Conservation (phyloP, 2,329 filamentous ascomycete genomes). For the Tetracladium maxilliforme region DNA sequence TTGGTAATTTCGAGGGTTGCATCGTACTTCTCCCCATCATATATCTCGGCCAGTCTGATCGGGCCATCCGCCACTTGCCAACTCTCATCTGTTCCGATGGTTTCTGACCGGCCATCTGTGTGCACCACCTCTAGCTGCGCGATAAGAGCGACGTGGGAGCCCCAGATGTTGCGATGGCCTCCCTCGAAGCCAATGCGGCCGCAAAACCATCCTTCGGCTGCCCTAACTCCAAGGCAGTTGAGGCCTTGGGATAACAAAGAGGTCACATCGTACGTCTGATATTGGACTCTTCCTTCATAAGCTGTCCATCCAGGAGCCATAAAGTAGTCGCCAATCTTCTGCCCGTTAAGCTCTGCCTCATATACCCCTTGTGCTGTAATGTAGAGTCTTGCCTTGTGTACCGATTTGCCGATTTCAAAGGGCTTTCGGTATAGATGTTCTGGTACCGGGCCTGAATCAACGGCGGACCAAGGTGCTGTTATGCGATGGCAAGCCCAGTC, state of each 20-base stretch:
- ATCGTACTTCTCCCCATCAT: constrained; percentile 28
- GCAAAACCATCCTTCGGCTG: constrained; percentile 5
- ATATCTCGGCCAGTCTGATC: constrained; percentile 20
- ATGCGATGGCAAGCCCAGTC: constrained; percentile 7
- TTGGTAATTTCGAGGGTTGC: constrained; percentile 5
- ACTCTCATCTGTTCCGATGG: constrained; percentile 18
- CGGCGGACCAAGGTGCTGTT: no score
- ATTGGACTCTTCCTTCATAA: constrained; percentile 3
- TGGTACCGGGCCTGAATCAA: no score
- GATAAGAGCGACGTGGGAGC: constrained; percentile 16
- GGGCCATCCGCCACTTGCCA: constrained; percentile 14
- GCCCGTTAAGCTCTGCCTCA: constrained; percentile 16
- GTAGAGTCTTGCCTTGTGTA: constrained; percentile 13
- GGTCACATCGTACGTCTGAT: constrained; percentile 6
- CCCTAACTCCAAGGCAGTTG: constrained; percentile 2
- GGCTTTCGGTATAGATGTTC: constrained; percentile 19
- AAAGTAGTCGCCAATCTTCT: constrained; percentile 9
- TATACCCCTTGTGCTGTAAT: constrained; percentile 17
- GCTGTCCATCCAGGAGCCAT: constrained; percentile 23
- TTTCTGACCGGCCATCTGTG: constrained; percentile 5
- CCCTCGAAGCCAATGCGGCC: constrained; percentile 3
- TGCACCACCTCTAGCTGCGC: constrained; percentile 16
- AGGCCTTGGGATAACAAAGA: constrained; percentile 9
- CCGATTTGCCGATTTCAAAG: constrained; percentile 8
- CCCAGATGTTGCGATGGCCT: constrained; percentile 15